Percentiles rank a stretch among this genome's conserved stretches.
Evolutionary conservation across 2,329 filamentous ascomycete genomes (phyloP).

Genomic region (Cladorrhinum sp.): DNA sequence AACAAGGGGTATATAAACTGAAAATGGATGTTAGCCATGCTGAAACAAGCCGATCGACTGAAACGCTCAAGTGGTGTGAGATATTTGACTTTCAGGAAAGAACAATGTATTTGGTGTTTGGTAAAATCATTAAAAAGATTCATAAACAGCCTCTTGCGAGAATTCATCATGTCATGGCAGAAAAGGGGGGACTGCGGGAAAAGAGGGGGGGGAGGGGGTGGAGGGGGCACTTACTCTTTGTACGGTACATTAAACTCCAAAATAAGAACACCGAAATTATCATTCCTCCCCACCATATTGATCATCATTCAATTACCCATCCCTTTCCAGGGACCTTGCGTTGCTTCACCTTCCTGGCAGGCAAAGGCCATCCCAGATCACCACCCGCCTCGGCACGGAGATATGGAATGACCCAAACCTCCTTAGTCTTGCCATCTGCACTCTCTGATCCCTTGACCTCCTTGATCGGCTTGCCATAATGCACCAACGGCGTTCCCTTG

Average conservation of each 20-base stretch:
- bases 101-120: conserved; percentile 10
- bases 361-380: conserved; percentile 77
- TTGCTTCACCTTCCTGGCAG: conserved; percentile 80
- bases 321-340: conserved; percentile 67
- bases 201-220: neutral
- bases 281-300: neutral
- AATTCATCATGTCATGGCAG: conserved; percentile 10
- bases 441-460: conserved; percentile 56
- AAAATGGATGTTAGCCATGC: neutral
- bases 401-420: conserved; percentile 81
- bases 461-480: conserved; percentile 87
- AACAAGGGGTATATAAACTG: neutral
- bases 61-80: neutral
- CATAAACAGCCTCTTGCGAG: conserved; percentile 13
- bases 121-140: conserved; percentile 9
- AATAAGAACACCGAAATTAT: neutral
- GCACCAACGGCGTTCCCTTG: conserved; percentile 78
- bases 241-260: neutral
- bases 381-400: conserved; percentile 66
- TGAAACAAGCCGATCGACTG: neutral
- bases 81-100: conserved; percentile 4
- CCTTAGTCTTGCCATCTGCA: conserved; percentile 49
- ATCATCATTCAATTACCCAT: conserved; percentile 64
- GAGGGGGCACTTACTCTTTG: neutral
- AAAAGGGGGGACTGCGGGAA: neutral